Conservation (phyloP, 768 basidiomycete species). For the Lactarius pseudohatsudake region DNA sequence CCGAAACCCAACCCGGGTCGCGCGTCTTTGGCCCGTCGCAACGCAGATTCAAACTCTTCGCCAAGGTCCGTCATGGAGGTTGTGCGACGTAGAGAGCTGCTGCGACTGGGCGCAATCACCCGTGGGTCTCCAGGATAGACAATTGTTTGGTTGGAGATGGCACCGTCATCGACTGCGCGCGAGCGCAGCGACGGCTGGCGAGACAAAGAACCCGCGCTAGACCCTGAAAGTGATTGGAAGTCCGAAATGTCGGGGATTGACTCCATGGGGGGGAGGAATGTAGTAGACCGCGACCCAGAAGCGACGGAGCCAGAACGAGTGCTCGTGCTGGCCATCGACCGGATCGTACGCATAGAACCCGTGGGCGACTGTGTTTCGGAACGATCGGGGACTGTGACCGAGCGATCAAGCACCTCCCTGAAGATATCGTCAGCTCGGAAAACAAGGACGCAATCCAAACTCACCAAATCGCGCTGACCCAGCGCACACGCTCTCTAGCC, state of each 20-base stretch:
- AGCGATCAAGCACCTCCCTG: constrained; percentile 79
- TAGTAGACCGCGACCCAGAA: constrained; percentile 69
- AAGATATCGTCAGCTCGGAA: background rate
- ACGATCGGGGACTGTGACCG: constrained; percentile 50
- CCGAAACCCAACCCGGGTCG: constrained; percentile 48
- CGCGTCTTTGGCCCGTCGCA: constrained; percentile 43
- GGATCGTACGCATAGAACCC: constrained; percentile 69
- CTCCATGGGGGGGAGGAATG: constrained; percentile 75
- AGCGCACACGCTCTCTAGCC: constrained; percentile 79
- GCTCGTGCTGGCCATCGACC: constrained; percentile 48
- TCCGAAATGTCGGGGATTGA: constrained; percentile 72
- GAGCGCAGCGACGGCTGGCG: constrained; percentile 52
- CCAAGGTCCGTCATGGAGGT: constrained; percentile 78
- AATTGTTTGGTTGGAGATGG: constrained; percentile 62
- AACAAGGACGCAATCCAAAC: constrained; percentile 29
- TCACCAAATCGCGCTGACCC: constrained; percentile 90
- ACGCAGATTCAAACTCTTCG: constrained; percentile 51
- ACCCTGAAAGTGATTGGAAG: constrained; percentile 48
- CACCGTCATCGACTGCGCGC: constrained; percentile 73
- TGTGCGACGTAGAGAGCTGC: constrained; percentile 59
- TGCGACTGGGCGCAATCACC: constrained; percentile 67
- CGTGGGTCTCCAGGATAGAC: constrained; percentile 73
- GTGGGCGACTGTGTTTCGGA: constrained; percentile 51
- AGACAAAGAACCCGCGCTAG: constrained; percentile 42
- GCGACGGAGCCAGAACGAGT: constrained; percentile 52